These are phyloP conservation scores for Lepidium sativum DNA, from an alignment of 345 rosid species.

Conservation along the genomic window DNA sequence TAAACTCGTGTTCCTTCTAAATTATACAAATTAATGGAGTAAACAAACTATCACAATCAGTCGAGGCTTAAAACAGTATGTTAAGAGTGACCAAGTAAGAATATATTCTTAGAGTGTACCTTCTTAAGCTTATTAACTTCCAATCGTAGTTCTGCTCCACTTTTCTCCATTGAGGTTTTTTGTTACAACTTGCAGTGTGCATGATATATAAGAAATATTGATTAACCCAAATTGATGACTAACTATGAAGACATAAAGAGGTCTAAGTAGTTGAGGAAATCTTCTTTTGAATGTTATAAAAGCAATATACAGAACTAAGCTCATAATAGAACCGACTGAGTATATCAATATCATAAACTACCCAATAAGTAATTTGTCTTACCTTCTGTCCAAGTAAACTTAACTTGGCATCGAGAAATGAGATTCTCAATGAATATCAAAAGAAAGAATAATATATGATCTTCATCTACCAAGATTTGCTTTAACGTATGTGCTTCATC, in stretches of 20 bases:
- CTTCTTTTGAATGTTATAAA: neutral
- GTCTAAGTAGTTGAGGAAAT: neutral
- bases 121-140: slow-evolving; percentile 37
- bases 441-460: too few species aligned
- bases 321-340: neutral
- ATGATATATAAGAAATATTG: neutral
- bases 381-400: too few species aligned
- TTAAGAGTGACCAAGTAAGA: neutral
- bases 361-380: too few species aligned
- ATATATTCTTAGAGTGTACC: slow-evolving; percentile 29
- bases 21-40: neutral
- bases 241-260: neutral
- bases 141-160: slow-evolving; percentile 33
- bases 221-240: neutral
- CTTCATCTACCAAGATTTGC: too few species aligned
- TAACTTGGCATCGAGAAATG: too few species aligned
- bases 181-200: slow-evolving; percentile 35
- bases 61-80: neutral
- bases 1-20: neutral
- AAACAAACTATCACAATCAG: neutral
- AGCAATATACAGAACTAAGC: neutral
- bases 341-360: too few species aligned
- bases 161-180: slow-evolving; percentile 49
- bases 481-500: too few species aligned
- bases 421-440: too few species aligned